Evolutionary conservation across 495 filamentous ascomycete species (phyloP), one percentile per base, ranked within the genome.

Genomic region (Penicillium robsamsonii): DNA sequence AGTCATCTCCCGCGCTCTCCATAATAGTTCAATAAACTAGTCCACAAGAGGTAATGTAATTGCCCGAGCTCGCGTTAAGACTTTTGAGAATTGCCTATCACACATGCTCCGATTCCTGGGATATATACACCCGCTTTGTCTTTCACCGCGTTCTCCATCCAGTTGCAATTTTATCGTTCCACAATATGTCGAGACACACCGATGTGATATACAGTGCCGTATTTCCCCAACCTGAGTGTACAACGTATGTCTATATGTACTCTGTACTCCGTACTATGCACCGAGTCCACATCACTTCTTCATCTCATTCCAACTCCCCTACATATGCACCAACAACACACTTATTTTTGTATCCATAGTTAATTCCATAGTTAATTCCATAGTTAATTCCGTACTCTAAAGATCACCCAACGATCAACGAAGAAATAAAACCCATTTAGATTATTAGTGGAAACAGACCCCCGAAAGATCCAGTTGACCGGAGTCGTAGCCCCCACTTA

Each of bases 141-240:
- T 35, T 38, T 54, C 52, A 54, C 52, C 52, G 52, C 20, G 37
- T 42, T 35, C 50, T 45, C 35, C 35, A 25, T 17, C n/a, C 5
- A 41, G 15, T 35, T 47, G 15, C 44, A 31, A 24, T 15, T 45
- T 22, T 12, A n/a, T 24, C 29, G 40, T 53, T 45, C 18, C 30
- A 53, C 49, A 30, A 18, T 41, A 51, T 40, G 35, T 35, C 49
- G 49, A 40, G 22, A 24, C 35, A 22, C 22, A 50, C 18, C 30
- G 31, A 46, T 54, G 52, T 54, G 52, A 54, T 54, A 54, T 54
- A 54, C 42, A 54, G 41, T 41, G 27, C 50, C n/a, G 29, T 31
- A 47, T 5, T 18, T 11, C 30, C 18, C 18, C 20, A 20, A 11
- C 9, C 5, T 15, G 12, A 27, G 15, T 3, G 44, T 46, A 30